Base-by-base conservation (phyloP, 169 alveolate genomes). In the Eimeria sp. region DNA sequence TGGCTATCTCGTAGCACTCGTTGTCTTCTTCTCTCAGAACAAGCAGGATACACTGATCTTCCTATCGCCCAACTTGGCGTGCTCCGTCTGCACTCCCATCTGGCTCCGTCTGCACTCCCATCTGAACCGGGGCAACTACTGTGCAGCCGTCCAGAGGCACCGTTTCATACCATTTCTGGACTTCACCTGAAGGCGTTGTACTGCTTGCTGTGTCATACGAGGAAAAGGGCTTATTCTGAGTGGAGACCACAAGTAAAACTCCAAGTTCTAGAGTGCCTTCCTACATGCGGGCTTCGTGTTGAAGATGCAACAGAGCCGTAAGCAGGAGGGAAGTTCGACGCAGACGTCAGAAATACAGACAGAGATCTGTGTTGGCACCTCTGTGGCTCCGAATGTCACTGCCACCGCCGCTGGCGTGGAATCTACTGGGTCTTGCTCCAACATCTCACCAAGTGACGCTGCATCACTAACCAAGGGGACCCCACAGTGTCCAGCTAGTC, bases 21-120 rank as follows among this genome's bases (percentile, higher is more conserved):
- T 54, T 83, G 43, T 57, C 51, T 54, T 83, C 34, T 58, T 83
- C 47, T n/a, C 30, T 34, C 27, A 27, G 20, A 49, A 30, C 16
- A 83, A 18, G 76, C 51, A 57, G 91, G 47, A 54, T 34, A 83
- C 16, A 54, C 30, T 83, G 70, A 20, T 30, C 40, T 27, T 58
- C 88, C 65, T 78, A 78, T 78, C 88, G 88, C 88, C n/a, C 67
- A 78, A 27, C 67, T 78, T 78, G 83, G 83, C 83, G 83, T 73
- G 54, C 83, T 11, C 83, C 51, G 34, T 40, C 83, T 73, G 83
- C 54, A 34, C 54, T 73, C 51, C 83, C 57, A 16, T 54, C 30
- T 40, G 57, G 54, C 83, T 11, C 83, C 51, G 34, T 40, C 83
- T 73, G 83, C 54, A 34, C 54, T 73, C 51, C 83, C 57, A 16